Percentiles rank a stretch among this genome's conserved stretches.
Conservation (phyloP, 495 filamentous ascomycete genomes). For the Xylaria acuta region DNA sequence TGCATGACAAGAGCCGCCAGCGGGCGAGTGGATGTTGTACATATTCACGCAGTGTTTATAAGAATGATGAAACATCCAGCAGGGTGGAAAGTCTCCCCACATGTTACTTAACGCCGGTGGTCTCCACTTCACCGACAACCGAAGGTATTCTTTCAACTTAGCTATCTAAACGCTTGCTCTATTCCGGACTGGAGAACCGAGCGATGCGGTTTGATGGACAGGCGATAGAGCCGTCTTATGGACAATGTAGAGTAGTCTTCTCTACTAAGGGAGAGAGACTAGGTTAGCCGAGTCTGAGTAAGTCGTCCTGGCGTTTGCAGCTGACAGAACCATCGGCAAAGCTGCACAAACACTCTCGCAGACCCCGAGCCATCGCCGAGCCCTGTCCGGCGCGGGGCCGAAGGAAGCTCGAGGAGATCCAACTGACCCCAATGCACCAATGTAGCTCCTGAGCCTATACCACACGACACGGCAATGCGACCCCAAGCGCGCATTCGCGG, state of each 20-base stretch:
- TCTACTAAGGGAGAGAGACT: neutral
- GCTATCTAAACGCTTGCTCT: conserved; percentile 5
- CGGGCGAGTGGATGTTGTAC: neutral
- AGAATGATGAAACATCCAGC: neutral
- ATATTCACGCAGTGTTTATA: neutral
- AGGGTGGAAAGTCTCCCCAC: neutral
- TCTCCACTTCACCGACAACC: conserved; percentile 40
- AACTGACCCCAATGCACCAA: neutral
- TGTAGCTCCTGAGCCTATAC: neutral
- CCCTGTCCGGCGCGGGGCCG: conserved; percentile 35
- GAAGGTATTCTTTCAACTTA: conserved; percentile 13
- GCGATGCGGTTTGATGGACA: neutral
- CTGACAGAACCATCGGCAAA: conserved; percentile 19
- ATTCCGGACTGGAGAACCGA: conserved; percentile 10
- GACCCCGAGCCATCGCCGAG: conserved; percentile 45
- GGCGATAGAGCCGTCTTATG: neutral
- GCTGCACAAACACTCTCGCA: neutral
- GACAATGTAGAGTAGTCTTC: neutral
- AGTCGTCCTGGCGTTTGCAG: neutral
- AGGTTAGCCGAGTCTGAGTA: neutral
- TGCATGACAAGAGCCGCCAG: neutral
- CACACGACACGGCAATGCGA: conserved; percentile 13
- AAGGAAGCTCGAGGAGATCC: neutral
- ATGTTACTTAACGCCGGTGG: neutral
- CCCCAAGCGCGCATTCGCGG: conserved; percentile 11